Base-by-base conservation (phyloP, 2,329 filamentous ascomycete species). In the Elsinoe batatas region DNA sequence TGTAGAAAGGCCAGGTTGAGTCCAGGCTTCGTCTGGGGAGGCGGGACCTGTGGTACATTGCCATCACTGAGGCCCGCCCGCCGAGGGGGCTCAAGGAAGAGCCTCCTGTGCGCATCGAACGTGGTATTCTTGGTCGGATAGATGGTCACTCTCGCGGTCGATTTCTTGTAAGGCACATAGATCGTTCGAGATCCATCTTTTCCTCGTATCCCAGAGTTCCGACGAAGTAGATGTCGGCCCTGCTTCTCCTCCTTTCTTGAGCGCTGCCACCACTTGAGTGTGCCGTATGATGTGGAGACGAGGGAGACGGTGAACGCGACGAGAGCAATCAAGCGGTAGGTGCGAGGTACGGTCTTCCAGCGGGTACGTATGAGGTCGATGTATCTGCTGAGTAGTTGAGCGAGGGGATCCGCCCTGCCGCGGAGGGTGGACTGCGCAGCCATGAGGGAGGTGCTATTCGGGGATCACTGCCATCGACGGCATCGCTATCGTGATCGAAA, bases 141-240 rank as follows among this genome's bases (percentile, higher is more conserved):
- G 60, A 98, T 96, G 57, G 87, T 85, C 47, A 98, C 91, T 70
- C 94, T 95, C 62, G 90, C 87, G 1, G 90, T 95, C 54, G 83
- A 78, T 62, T 90, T 81, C 69, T 88, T 89, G 71, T 95, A 93
- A 1, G 91, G 91, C 26, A 98, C 93, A 67, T 93, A 97, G 57
- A 98, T 93, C 12, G 90, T 95, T 56, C 93, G 80, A 49, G 89
- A 91, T 50, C 93, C 93, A 76, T 97, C 93, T 73, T 96, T 96
- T 64, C 91, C 89, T 71, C 87, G 82, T 60, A 97, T 77, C 65
- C 90, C 95, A 32, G 91, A 97, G 71, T 98, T 98, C 58, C 88
- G 85, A 57, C 93, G 82, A 60, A 97, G 75, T 54, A 98, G 78
- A 61, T 87, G 86, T 60, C 82, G 79, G 4, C 91, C 91, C 63